Percentiles rank a stretch among this genome's conserved stretches.
Evolutionary conservation across 2,329 filamentous ascomycete genomes (phyloP).

Genomic region (Aureobasidium sp.): DNA sequence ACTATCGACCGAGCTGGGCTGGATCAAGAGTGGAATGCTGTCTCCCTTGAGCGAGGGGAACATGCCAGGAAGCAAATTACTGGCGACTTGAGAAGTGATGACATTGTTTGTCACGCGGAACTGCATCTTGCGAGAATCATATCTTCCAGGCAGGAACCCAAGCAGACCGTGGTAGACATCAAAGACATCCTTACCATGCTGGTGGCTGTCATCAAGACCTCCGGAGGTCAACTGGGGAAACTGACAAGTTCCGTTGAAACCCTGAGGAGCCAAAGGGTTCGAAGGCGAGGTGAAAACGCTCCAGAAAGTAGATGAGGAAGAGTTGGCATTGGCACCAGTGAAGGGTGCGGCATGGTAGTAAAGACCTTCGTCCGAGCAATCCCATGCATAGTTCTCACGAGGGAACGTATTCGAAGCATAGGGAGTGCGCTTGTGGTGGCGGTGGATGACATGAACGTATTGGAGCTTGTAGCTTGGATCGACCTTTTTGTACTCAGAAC

Average conservation of each 20-base stretch:
- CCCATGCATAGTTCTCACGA: slow-evolving; percentile 75
- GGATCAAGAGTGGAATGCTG: slow-evolving; percentile 46
- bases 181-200: slow-evolving; percentile 81
- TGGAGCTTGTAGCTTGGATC: slow-evolving; percentile 66
- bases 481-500: slow-evolving; percentile 64
- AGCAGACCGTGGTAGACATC: slow-evolving; percentile 79
- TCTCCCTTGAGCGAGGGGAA: slow-evolving; percentile 46
- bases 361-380: slow-evolving; percentile 74
- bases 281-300: slow-evolving; percentile 64
- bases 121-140: slow-evolving; percentile 52
- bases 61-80: slow-evolving; percentile 79
- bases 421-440: slow-evolving; percentile 87
- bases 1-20: slow-evolving; percentile 69
- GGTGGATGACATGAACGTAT: slow-evolving; percentile 86
- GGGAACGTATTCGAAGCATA: slow-evolving; percentile 84
- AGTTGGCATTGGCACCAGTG: slow-evolving; percentile 44
- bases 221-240: slow-evolving; percentile 82
- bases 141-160: slow-evolving; percentile 66
- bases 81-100: slow-evolving; percentile 84
- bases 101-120: slow-evolving; percentile 85
- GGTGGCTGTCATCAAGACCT: slow-evolving; percentile 78
- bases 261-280: slow-evolving; percentile 73
- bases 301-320: slow-evolving; percentile 70
- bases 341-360: slow-evolving; percentile 72
- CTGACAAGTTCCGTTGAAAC: slow-evolving; percentile 79